These are phyloP conservation scores for Cyclocybe cylindracea DNA, from an alignment of 768 basidiomycete genomes.

Conservation along the genomic window DNA sequence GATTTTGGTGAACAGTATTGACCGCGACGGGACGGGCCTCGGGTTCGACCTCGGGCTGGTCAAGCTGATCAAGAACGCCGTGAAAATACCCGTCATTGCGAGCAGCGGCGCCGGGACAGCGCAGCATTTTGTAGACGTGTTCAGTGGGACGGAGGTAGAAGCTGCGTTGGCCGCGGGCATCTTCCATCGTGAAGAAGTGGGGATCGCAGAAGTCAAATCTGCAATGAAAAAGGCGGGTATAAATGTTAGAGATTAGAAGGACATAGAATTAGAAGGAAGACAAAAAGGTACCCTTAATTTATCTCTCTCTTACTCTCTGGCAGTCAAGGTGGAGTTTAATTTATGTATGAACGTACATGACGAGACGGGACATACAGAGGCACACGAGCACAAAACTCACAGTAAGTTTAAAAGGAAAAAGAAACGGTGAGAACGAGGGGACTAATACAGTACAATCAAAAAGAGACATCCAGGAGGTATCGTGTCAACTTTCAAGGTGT, in stretches of 20 bases:
- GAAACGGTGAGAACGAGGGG: neutral
- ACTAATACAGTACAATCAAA: constrained; percentile 7
- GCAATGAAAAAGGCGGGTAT: constrained; percentile 47
- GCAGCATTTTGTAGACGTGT: constrained; percentile 88
- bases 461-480: constrained; percentile 12
- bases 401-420: constrained; percentile 3
- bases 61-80: constrained; percentile 68
- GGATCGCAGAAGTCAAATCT: constrained; percentile 78
- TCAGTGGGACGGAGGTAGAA: constrained; percentile 76
- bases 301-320: neutral
- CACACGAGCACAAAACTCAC: constrained; percentile 1
- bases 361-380: constrained; percentile 4
- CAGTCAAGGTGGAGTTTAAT: neutral
- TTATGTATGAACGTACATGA: neutral
- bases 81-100: constrained; percentile 91
- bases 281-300: constrained; percentile 1
- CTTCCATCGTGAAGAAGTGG: constrained; percentile 90
- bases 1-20: constrained; percentile 93
- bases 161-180: constrained; percentile 96
- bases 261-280: constrained; percentile 22
- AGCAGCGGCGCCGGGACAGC: constrained; percentile 88
- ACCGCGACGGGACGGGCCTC: constrained; percentile 89
- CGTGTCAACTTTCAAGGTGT: neutral
- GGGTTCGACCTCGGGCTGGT: constrained; percentile 92
- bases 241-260: constrained; percentile 38